A percentile compares a stretch with the other conserved stretches of the same genome.
Evolutionary conservation across 2,329 filamentous ascomycete genomes (phyloP).

Genomic region (Sarocladium kiliense): DNA sequence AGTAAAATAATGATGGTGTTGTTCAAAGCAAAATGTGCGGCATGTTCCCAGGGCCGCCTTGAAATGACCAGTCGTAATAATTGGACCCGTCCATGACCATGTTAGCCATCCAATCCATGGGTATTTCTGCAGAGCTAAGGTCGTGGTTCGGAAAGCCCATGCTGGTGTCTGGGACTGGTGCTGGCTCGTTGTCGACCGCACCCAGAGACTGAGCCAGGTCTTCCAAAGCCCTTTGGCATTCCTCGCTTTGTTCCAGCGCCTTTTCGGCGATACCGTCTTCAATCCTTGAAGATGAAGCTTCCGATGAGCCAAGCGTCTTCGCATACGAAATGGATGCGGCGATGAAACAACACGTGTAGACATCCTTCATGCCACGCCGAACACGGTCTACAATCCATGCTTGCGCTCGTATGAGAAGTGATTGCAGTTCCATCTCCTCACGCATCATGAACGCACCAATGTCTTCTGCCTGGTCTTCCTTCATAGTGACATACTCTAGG

Average conservation of each 20-base stretch:
- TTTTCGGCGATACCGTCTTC: background rate
- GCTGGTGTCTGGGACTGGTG: background rate
- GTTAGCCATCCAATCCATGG: background rate
- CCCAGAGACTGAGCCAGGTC: background rate
- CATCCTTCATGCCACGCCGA: background rate
- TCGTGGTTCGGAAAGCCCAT: background rate
- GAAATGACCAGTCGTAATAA: background rate
- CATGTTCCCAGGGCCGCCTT: background rate
- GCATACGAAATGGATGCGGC: background rate
- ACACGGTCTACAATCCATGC: background rate
- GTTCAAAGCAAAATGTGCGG: background rate
- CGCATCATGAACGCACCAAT: background rate
- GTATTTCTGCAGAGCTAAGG: background rate
- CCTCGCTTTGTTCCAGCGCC: background rate
- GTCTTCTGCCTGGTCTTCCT: slow-evolving; percentile 2
- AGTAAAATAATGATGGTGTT: too few relatives aligned
- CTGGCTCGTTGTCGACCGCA: background rate
- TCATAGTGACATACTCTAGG: slow-evolving; percentile 2
- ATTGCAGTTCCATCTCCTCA: background rate
- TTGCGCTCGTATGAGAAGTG: background rate
- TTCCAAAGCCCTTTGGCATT: background rate
- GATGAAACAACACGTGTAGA: background rate
- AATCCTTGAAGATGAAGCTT: too few relatives aligned
- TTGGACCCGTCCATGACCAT: background rate
- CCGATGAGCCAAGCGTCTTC: background rate